Evolutionary conservation across 495 filamentous ascomycete genomes (phyloP), one percentile per base, ranked within the genome.

Genomic region (Xylaria castorea): DNA sequence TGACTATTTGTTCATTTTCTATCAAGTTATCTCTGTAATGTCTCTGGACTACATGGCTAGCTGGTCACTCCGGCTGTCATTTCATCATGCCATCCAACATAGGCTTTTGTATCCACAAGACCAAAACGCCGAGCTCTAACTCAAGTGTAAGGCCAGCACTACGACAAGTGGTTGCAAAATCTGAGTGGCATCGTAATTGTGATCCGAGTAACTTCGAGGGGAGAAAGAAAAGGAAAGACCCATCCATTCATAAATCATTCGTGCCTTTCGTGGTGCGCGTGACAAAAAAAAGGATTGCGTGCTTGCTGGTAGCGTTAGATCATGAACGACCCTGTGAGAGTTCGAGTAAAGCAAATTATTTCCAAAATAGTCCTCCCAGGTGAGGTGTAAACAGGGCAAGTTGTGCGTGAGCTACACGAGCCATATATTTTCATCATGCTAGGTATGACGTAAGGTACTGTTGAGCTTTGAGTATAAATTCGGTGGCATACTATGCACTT

Each of bases 51-150:
- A 60, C 42, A 51, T 60, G 62, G 40, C 62, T 66, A 67, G 51
- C 61, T 50, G 42, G 53, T 61, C 40, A 71, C 22, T 72, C 14
- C 62, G 70, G 42, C 70, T 58, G 40, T 67, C 63, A 25, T 72
- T n/a, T 66, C 58, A 51, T 76, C 74, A 76, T 66, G 72, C 72
- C 74, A 70, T 68, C 74, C 75, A 76, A 75, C 74, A 50, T 70
- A 48, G 66, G 63, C 60, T 75, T 75, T 75, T 72, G 57, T 73
- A 69, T 78, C 73, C 73, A 68, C 66, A 64, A 60, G 69, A 71
- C 71, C 74, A 75, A 63, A 77, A 80, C 74, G 74, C 77, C 77
- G 50, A 73, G 71, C 73, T 76, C 75, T 78, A 76, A 74, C 66
- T 75, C 70, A 72, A 73, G 71, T 76, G 71, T 66, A 68, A 62